Evolutionary conservation across 2,329 filamentous ascomycete species (phyloP), one percentile per base, ranked within the genome.

Genomic region (Acrocalymma vagum): DNA sequence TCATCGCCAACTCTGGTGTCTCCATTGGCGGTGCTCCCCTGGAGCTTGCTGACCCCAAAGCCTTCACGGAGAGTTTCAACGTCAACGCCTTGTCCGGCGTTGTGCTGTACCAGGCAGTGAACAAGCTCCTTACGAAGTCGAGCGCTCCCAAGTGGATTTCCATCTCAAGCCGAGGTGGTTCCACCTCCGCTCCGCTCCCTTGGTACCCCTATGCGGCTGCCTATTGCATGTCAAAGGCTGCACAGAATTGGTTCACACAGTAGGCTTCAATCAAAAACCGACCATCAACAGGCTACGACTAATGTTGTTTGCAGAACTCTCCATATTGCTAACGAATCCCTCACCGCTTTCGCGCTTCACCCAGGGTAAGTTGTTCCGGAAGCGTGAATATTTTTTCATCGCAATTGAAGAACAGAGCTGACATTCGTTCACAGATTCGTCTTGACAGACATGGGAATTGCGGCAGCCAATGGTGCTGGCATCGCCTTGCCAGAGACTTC

Each of bases 1-100:
- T 81, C 3, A 72, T 82, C 34, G 73, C 78, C 29, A 81, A 81
- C 48, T 77, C 78, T 0, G 78, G 70, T 8, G 70, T 77, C 9
- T 53, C 56, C 4, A 59, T 63, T 4, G 33, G 51, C 11, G 73
- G 53, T 24, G 67, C 67, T 0, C 48, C 53, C 0, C 65, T 72
- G 1, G 41, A 52, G 3, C 62, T 67, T 5, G 62, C 65, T 11
- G 61, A 72, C 10, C 58, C 71, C 6, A 58, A 63, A 3, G 68
- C 74, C 15, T 39, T 79, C 26, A 25, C 53, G 3, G 53, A 62
- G 1, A 70, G 76, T 48, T 54, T 76, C 31, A 51, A 69, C 3
- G 50, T 74, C 28, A 80, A 81, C 44, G 49, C 66, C 9, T 24
- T 65, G 6, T 55, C 52, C 0, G 46, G 51, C 0, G 41, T 66